Evolutionary conservation across 2,329 filamentous ascomycete species (phyloP), one percentile per base, ranked within the genome.

Genomic region (Xylariaceae sp.): DNA sequence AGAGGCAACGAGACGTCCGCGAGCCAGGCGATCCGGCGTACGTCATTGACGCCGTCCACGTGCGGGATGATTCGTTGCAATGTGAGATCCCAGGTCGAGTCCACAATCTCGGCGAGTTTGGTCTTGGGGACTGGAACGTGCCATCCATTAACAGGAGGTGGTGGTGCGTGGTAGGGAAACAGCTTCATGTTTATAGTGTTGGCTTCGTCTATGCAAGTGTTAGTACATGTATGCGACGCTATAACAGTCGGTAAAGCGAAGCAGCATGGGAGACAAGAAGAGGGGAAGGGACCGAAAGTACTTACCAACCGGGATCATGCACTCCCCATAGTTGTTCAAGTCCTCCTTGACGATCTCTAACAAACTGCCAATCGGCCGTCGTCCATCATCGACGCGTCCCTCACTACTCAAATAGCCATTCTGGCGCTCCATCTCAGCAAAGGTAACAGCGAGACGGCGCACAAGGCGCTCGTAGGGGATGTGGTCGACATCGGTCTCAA

Each of bases 151-250:
- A 98, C 88, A 3, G 87, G 82, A 0, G 91, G 87, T 2, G 93
- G 93, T 14, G 87, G 85, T 1, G 87, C 81, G 67, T 94, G 89
- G 43, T 91, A 87, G 0, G 92, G 92, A 73, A 97, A 97, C 46
- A 97, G 85, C 76, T 97, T 97, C 82, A 97, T 91, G 75, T 97
- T 96, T 74, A 97, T 87, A 0, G 92, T 96, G 73, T 96, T 97
- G 59, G 92, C 87, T 65, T 96, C 92, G 73, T 96, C 92, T 92
- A 52, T 28, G 26, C 19, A 21, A 49, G 67, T 33, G 62, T 63
- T 21, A 67, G 53, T 31, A 14, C 21, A 14, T 31, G 8, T 12
- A 29, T 29, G 4, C 11, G 36, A 34, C 12, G n/a, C 6, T n/a
- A 23, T 7, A 11, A n/a, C 12, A 21, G 6, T 5, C 14, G 4